Conservation (phyloP, 805 yeast genomes). For the Tetrapisispora namnaoensis region DNA sequence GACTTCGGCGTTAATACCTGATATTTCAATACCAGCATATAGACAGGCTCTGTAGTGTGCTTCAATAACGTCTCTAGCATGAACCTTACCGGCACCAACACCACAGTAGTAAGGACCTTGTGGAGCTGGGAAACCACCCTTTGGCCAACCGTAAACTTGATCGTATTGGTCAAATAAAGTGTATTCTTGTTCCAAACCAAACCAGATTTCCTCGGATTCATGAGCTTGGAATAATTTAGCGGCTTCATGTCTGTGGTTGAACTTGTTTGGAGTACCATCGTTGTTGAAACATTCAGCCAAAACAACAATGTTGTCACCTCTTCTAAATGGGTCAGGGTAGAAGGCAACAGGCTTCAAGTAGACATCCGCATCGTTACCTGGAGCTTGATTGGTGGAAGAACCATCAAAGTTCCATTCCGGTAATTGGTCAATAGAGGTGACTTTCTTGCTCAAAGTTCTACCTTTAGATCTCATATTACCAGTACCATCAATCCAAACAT, state of each 20-base stretch:
- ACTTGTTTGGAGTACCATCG: conserved; percentile 98
- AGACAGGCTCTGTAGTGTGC: conserved; percentile 98
- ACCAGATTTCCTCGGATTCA: conserved; percentile 79
- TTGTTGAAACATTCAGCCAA: conserved; percentile 95
- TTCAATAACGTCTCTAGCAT: conserved; percentile 95
- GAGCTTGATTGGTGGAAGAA: conserved; percentile 97
- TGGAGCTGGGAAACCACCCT: conserved; percentile 99
- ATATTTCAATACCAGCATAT: conserved; percentile 79
- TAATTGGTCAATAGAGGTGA: conserved; percentile 68
- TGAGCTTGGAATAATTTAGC: conserved; percentile 92
- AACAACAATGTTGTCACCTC: conserved; percentile 93
- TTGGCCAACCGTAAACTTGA: conserved; percentile 96
- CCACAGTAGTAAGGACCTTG: conserved; percentile 99
- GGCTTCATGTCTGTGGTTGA: conserved; percentile 96
- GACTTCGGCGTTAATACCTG: conserved; percentile 98
- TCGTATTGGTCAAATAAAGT: conserved; percentile 88
- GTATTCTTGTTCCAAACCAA: conserved; percentile 98
- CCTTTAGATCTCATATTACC: conserved; percentile 92
- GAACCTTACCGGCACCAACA: conserved; percentile 97
- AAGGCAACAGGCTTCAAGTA: conserved; percentile 91
- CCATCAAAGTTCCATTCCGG: conserved; percentile 99
- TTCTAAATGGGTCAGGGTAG: conserved; percentile 96
- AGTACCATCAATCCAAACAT: conserved; percentile 93
- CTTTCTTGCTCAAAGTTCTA: conserved; percentile 65
- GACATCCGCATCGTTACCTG: conserved; percentile 93